Evolutionary conservation across 2,329 filamentous ascomycete genomes (phyloP).

Genomic region (Sporothrix protearum): DNA sequence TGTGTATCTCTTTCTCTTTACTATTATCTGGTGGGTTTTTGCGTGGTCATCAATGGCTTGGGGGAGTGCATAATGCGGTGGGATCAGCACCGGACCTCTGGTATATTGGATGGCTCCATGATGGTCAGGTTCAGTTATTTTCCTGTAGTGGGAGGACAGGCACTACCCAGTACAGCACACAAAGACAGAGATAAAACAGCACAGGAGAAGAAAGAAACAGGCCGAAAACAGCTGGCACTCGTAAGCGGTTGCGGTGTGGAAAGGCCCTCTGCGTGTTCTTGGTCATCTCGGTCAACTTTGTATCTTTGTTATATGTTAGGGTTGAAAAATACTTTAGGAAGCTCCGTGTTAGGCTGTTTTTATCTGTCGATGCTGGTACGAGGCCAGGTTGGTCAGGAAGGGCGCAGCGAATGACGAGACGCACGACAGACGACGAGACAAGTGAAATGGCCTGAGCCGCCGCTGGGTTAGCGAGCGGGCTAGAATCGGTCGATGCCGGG

Average conservation of each 20-base stretch:
- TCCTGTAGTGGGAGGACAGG: background rate
- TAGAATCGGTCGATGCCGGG: constrained; percentile 36
- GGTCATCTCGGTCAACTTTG: background rate
- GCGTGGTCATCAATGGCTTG: background rate
- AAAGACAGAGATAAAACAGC: background rate
- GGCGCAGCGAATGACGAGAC: constrained; percentile 22
- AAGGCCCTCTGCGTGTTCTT: background rate
- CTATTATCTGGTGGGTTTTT: background rate
- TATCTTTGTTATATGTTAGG: background rate
- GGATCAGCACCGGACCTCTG: constrained; percentile 25
- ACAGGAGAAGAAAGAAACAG: background rate
- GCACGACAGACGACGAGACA: constrained; percentile 30
- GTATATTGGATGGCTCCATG: constrained; percentile 28
- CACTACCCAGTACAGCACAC: background rate
- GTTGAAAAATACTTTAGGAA: background rate
- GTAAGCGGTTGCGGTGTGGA: constrained; percentile 5
- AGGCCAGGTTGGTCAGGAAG: constrained; percentile 11
- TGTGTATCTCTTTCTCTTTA: background rate
- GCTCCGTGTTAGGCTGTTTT: background rate
- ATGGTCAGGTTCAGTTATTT: constrained; percentile 18
- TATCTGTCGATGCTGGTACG: constrained; percentile 24
- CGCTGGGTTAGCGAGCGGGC: constrained; percentile 26
- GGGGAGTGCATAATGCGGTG: constrained; percentile 23
- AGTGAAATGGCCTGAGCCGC: constrained; percentile 36
- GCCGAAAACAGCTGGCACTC: constrained; percentile 7